Conservation (phyloP, 2,329 filamentous ascomycete genomes). For the Chrysoporthe deuterocubensis region DNA sequence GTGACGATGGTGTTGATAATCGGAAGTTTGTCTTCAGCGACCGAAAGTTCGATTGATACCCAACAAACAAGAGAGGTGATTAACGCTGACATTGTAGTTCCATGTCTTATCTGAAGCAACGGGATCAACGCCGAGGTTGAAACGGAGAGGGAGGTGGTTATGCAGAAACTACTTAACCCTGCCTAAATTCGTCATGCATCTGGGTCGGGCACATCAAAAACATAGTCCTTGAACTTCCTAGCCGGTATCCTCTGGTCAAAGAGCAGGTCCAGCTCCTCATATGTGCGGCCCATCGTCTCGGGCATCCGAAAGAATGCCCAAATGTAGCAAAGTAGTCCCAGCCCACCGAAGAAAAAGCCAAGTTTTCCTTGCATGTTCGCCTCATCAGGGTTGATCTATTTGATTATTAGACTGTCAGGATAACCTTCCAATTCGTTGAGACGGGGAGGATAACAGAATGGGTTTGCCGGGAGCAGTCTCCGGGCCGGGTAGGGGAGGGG, state of each 20-base stretch:
- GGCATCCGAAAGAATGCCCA: conserved; percentile 42
- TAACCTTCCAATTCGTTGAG: neutral
- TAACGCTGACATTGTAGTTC: too few relatives aligned
- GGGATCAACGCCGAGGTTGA: too few relatives aligned
- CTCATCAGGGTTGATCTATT: conserved; percentile 45
- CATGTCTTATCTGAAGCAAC: too few relatives aligned
- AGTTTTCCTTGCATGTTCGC: conserved; percentile 49
- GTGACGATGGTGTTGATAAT: too few relatives aligned
- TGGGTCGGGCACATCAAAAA: conserved; percentile 24
- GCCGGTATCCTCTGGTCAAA: conserved; percentile 71
- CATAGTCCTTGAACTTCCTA: conserved; percentile 67
- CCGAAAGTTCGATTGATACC: too few relatives aligned
- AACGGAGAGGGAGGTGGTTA: too few relatives aligned
- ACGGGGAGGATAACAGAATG: too few relatives aligned
- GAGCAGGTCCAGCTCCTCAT: conserved; percentile 37
- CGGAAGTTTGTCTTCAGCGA: too few relatives aligned
- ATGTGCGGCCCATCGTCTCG: conserved; percentile 37
- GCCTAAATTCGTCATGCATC: neutral
- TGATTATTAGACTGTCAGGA: neutral
- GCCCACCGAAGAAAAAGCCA: conserved; percentile 46
- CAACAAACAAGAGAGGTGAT: too few relatives aligned
- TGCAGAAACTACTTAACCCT: neutral
- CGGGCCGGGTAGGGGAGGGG: too few relatives aligned
- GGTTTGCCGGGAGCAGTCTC: too few relatives aligned
- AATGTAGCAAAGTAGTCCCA: conserved; percentile 41